These are phyloP conservation scores for Herpomyces periplanetae DNA, from an alignment of 2,329 filamentous ascomycete genomes.

Conservation along the genomic window DNA sequence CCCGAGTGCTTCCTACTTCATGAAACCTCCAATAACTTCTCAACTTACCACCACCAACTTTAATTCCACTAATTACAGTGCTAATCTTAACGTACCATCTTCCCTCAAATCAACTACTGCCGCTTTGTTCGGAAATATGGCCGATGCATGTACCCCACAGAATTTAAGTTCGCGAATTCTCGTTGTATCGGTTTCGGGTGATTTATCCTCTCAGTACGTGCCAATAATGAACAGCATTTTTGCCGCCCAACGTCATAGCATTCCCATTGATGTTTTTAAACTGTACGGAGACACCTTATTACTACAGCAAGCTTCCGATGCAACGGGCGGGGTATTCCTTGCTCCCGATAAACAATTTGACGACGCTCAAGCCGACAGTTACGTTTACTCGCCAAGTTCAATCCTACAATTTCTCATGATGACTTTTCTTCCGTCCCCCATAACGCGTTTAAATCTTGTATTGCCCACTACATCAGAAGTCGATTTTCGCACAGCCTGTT, in stretches of 20 bases:
- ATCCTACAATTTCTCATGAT: slow-evolving; percentile 81
- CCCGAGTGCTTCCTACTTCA: slow-evolving; percentile 10
- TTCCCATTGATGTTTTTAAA: slow-evolving; percentile 70
- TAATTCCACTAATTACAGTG: slow-evolving; percentile 4
- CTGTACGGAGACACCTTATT: slow-evolving; percentile 58
- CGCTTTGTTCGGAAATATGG: slow-evolving; percentile 3
- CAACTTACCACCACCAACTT: slow-evolving; percentile 6
- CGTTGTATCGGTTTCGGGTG: slow-evolving; percentile 55
- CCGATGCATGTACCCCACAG: slow-evolving; percentile 7
- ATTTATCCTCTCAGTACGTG: slow-evolving; percentile 64
- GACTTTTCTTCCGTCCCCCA: slow-evolving; percentile 38
- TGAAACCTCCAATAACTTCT: slow-evolving; percentile 8
- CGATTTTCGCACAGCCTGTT: slow-evolving; percentile 90
- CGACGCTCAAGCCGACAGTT: too few species aligned
- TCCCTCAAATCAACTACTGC: slow-evolving; percentile 6
- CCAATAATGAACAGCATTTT: slow-evolving; percentile 96
- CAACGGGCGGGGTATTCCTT: slow-evolving; percentile 28
- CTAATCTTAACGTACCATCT: slow-evolving; percentile 6
- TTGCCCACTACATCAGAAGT: slow-evolving; percentile 47
- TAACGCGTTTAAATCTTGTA: slow-evolving; percentile 22
- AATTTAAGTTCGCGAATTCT: slow-evolving; percentile 44
- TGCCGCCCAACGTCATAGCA: slow-evolving; percentile 39
- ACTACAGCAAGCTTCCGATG: slow-evolving; percentile 53
- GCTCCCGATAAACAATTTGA: slow-evolving; percentile 13
- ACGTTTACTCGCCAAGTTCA: slow-evolving; percentile 15